Evolutionary conservation across 345 rosid species (phyloP), one percentile per base, ranked within the genome.

Genomic region (Limnanthes douglasii): DNA sequence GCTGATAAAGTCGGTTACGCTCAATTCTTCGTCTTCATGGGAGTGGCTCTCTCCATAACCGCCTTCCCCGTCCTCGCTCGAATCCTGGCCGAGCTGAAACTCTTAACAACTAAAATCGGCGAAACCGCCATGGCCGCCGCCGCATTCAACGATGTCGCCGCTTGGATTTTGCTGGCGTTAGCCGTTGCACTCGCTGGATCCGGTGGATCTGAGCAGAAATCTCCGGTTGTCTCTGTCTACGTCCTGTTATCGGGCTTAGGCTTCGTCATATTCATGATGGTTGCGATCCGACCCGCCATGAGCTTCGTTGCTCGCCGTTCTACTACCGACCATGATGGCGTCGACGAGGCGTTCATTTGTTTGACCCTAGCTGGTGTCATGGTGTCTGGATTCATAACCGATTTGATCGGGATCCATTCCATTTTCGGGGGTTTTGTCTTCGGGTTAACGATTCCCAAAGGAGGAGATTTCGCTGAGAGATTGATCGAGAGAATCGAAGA

Each of bases 61-160:
- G 95, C 95, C 9, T 88, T 88, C 50, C 97, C 97, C 0, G 93
- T 82, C 0, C 72, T 88, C 6, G 93, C 95, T 12, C 86, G 95
- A 13, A 78, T 88, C n/a, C 52, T 82, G 20, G 97, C 97, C 0
- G 95, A 88, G 61, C 80, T 88, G 32, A 88, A 59, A 50, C 72
- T 82, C 16, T 49, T 88, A 7, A 82, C 93, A 0, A 78, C 95
- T 12, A 51, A 20, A 15, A 36, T 82, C 0, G 93, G 97, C 2
- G 74, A 75, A 49, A 69, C 68, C 0, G 97, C 95, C 22, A 82
- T 82, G 86, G 77, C 95, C 3, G 85, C 97, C 0, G 97, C 97
- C 11, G 93, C 94, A 17, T 71, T 86, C 50, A 86, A 86, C 48
- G 95, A 86, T 34, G 70, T 86, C 0, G 83, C 80, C 1, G 94